A percentile compares a stretch with the other conserved stretches of the same genome.
Evolutionary conservation across 768 basidiomycete genomes (phyloP).

Genomic region (Boletus pseudo-olivaceus): DNA sequence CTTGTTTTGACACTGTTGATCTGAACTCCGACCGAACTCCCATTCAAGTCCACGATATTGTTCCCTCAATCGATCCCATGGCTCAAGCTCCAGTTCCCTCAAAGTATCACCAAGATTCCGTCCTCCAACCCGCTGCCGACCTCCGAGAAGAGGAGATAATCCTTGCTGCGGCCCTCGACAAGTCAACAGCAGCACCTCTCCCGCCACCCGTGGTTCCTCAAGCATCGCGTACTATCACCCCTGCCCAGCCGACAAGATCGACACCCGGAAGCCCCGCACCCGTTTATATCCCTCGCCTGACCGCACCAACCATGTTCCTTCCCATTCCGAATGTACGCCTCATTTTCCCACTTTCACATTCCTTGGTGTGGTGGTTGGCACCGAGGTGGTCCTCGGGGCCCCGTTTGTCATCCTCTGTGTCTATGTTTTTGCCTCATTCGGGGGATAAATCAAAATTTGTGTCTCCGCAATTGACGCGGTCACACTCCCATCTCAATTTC

Average conservation of each 20-base stretch:
- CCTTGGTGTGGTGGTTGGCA: slow-evolving; percentile 59
- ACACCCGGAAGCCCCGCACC: slow-evolving; percentile 14
- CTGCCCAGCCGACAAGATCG: slow-evolving; percentile 30
- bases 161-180: slow-evolving; percentile 45
- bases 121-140: background rate
- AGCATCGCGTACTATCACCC: slow-evolving; percentile 47
- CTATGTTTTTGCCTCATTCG: slow-evolving; percentile 25
- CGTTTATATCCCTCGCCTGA: slow-evolving; percentile 64
- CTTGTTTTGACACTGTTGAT: background rate
- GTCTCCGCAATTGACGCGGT: background rate
- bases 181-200: slow-evolving; percentile 50
- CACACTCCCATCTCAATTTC: slow-evolving; percentile 2
- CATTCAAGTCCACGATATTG: background rate
- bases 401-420: slow-evolving; percentile 38
- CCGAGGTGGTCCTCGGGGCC: slow-evolving; percentile 32
- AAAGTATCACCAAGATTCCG: background rate
- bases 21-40: slow-evolving; percentile 8
- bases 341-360: slow-evolving; percentile 40
- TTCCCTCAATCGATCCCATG: slow-evolving; percentile 2
- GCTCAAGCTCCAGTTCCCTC: background rate
- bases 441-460: background rate
- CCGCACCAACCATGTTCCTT: slow-evolving; percentile 75
- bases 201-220: slow-evolving; percentile 9
- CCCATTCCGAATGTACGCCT: slow-evolving; percentile 87
- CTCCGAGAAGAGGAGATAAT: slow-evolving; percentile 34